Evolutionary conservation across 495 filamentous ascomycete genomes (phyloP).

Genomic region (Penicillium canariense): DNA sequence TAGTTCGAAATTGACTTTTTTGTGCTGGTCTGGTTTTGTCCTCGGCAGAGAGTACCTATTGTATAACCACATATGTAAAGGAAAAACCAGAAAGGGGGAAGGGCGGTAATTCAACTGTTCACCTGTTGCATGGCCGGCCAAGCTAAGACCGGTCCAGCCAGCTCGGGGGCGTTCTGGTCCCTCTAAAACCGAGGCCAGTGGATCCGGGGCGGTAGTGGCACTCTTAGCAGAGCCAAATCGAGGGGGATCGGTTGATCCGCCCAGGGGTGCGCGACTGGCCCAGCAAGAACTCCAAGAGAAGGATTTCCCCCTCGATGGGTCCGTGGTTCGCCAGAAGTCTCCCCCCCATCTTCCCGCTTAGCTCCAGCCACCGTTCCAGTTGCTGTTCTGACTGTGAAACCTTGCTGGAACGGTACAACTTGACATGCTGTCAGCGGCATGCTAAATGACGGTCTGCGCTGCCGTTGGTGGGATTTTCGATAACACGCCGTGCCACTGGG

Average conservation of each 20-base stretch:
- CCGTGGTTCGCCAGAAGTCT: conserved; percentile 8
- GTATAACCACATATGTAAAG: no score
- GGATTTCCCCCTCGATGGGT: conserved; percentile 5
- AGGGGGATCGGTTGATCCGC: conserved; percentile 32
- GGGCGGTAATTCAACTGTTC: no score
- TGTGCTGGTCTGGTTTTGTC: neutral
- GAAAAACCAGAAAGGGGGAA: no score
- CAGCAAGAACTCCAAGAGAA: neutral
- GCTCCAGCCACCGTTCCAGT: neutral
- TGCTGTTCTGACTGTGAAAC: conserved; percentile 13
- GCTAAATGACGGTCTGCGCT: conserved; percentile 2
- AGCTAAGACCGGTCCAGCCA: neutral
- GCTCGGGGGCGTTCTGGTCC: neutral
- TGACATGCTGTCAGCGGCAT: conserved; percentile 7
- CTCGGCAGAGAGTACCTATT: no score
- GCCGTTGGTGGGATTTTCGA: neutral
- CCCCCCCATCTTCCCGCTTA: neutral
- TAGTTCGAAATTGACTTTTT: conserved; percentile 5
- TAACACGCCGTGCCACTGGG: neutral
- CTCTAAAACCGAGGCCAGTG: conserved; percentile 9
- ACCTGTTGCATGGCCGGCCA: no score
- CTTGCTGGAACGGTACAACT: conserved; percentile 21
- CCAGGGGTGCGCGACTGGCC: conserved; percentile 25
- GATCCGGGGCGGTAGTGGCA: conserved; percentile 34
- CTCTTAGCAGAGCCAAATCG: conserved; percentile 23